Base-by-base conservation (phyloP, 768 basidiomycete genomes). In the Podaxis sp. region DNA sequence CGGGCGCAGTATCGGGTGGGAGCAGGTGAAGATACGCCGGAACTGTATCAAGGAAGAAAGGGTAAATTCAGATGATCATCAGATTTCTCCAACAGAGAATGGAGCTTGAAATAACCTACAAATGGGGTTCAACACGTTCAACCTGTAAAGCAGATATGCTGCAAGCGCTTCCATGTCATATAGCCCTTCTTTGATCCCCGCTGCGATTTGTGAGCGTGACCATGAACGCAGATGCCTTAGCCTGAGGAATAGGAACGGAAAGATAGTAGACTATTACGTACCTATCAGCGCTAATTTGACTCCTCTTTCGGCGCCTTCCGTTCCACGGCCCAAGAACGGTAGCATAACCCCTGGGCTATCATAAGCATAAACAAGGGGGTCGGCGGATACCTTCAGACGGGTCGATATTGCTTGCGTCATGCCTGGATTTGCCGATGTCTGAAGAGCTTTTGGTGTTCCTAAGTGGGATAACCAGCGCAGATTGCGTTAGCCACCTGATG, bases 271-370 rank as follows among this genome's bases (percentile, higher is more conserved):
- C 54, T 64, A 59, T 78, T 74, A 79, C 90, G 74, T 79, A 93
- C 96, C 92, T 49, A 97, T 98, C 62, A 98, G 77, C 53, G 94
- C 96, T 22, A 98, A 84, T 75, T 96, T 98, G 58, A 97, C 83
- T 11, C 93, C 96, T 70, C 93, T 83, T 75, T 99, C 97, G 56
- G 93, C 89, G 17, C 95, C 96, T 66, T 83, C 83, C 59, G 84
- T 81, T 4, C 97, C 97, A 63, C 80, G 85, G 0, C 97, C 97
- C 33, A 99, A 82, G 76, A 90, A 99, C 11, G 95, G 94, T 48
- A 97, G 80, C 96, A 99, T 99, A 52, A 99, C 92, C 2, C 97
- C 97, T 2, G 97, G 97, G 8, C 93, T 88, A 78, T 99, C 97
- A 69, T 89, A 95, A 3, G 97, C 91, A 77, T 99, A 99, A 11